Evolutionary conservation across 2,329 filamentous ascomycete genomes (phyloP).

Genomic region (Macroventuria anomochaeta): DNA sequence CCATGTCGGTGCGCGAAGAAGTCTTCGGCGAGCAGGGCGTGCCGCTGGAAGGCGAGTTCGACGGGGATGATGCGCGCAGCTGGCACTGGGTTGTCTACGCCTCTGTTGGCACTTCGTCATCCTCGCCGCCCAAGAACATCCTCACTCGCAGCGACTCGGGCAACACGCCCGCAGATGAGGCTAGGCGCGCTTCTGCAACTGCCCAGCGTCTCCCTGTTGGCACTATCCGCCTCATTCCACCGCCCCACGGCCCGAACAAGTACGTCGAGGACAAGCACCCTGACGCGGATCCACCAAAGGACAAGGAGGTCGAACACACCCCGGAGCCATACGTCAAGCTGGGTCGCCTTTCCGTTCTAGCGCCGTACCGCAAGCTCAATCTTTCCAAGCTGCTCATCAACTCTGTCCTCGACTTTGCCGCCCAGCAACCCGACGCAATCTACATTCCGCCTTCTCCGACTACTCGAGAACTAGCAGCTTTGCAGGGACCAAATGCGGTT

Average conservation of each 20-base stretch:
- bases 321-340: slow-evolving; percentile 82
- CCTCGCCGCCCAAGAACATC: slow-evolving; percentile 38
- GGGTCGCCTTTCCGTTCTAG: slow-evolving; percentile 75
- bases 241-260: slow-evolving; percentile 74
- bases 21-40: slow-evolving; percentile 66
- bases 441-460: slow-evolving; percentile 49
- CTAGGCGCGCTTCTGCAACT: slow-evolving; percentile 45
- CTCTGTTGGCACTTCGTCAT: slow-evolving; percentile 58
- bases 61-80: slow-evolving; percentile 77
- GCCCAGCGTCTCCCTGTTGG: slow-evolving; percentile 67
- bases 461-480: slow-evolving; percentile 51
- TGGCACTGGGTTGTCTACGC: slow-evolving; percentile 91
- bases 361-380: slow-evolving; percentile 68
- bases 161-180: slow-evolving; percentile 48
- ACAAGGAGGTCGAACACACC: slow-evolving; percentile 59
- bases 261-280: slow-evolving; percentile 46
- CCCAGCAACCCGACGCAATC: slow-evolving; percentile 60
- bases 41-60: slow-evolving; percentile 73
- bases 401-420: slow-evolving; percentile 71
- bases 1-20: slow-evolving; percentile 62
- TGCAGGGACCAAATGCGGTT: slow-evolving; percentile 52
- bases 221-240: slow-evolving; percentile 80
- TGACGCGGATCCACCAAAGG: slow-evolving; percentile 35
- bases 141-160: slow-evolving; percentile 55
- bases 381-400: slow-evolving; percentile 72